These are phyloP conservation scores for Grigorovia transvaalensis DNA, from an alignment of 805 yeast species.

Conservation along the genomic window DNA sequence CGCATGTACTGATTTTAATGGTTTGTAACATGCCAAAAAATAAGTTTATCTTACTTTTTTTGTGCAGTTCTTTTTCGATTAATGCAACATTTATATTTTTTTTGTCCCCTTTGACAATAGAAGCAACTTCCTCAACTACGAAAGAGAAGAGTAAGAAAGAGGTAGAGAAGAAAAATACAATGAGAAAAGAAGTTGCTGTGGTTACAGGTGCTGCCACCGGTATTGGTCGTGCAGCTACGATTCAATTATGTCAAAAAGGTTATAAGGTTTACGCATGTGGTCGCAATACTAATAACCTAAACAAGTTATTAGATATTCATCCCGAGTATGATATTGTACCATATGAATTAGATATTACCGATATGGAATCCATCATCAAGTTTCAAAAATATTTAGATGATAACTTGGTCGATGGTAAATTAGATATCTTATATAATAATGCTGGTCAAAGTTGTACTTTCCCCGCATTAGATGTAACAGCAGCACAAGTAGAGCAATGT, in stretches of 20 bases:
- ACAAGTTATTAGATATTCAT: slow-evolving; percentile 29
- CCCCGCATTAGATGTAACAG: slow-evolving; percentile 58
- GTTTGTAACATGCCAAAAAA: no score
- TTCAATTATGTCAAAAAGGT: slow-evolving; percentile 40
- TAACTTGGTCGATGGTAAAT: slow-evolving; percentile 29
- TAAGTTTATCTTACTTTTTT: no score
- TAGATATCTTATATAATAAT: slow-evolving; percentile 60
- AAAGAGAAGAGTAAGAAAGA: not conserved
- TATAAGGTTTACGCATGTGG: slow-evolving; percentile 66
- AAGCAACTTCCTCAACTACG: no score
- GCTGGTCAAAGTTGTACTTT: slow-evolving; percentile 70
- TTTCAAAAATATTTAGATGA: slow-evolving; percentile 35
- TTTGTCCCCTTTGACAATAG: no score
- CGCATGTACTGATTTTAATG: no score
- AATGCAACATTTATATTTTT: no score
- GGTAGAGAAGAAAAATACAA: not conserved
- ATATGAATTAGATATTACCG: slow-evolving; percentile 48
- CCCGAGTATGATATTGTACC: slow-evolving; percentile 32
- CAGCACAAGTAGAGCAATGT: slow-evolving; percentile 40
- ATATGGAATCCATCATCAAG: slow-evolving; percentile 35
- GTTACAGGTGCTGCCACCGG: slow-evolving; percentile 55
- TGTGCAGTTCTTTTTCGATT: no score
- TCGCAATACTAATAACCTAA: slow-evolving; percentile 53
- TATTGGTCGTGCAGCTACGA: slow-evolving; percentile 41
- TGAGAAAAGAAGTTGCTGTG: slow-evolving; percentile 36